Percentiles rank a stretch among this genome's conserved stretches.
Conservation (phyloP, 352 stramenopile genomes). For the Pythium grandisporangium region DNA sequence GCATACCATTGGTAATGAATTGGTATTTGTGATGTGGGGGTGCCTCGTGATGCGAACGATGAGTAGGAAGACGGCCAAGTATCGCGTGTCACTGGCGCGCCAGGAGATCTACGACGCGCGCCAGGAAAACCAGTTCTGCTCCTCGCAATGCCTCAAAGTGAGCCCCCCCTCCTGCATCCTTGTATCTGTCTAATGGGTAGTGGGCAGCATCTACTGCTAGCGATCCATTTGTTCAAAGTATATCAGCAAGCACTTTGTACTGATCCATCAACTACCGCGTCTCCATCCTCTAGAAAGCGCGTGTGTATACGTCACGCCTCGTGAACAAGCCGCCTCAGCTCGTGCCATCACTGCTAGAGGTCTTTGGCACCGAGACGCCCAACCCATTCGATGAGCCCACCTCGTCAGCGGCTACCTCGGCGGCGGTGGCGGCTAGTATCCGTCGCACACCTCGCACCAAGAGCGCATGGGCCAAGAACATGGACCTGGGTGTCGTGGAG, state of each 20-base stretch:
- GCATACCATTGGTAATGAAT: too few species aligned
- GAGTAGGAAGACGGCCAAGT: constrained; percentile 48
- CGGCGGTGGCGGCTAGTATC: background rate
- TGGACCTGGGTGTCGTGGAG: constrained; percentile 61
- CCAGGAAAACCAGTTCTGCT: constrained; percentile 80
- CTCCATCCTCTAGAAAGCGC: constrained; percentile 82
- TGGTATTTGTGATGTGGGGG: background rate
- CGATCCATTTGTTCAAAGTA: too few species aligned
- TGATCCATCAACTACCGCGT: too few species aligned
- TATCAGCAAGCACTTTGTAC: too few species aligned
- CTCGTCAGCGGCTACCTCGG: constrained; percentile 2
- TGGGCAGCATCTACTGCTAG: too few species aligned
- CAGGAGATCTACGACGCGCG: constrained; percentile 77
- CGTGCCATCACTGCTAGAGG: constrained; percentile 62
- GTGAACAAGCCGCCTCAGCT: constrained; percentile 72
- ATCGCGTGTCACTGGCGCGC: constrained; percentile 59
- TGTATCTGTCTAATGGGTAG: too few species aligned
- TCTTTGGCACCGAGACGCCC: constrained; percentile 72
- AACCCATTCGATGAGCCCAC: constrained; percentile 42
- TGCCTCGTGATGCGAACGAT: background rate
- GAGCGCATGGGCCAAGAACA: constrained; percentile 67
- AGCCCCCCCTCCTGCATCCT: too few species aligned
- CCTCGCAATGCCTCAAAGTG: constrained; percentile 55
- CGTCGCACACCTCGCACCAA: constrained; percentile 28
- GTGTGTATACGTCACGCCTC: constrained; percentile 47